Evolutionary conservation across 78 protist genomes (phyloP).

Genomic region (Tieghemostelium lacteum): DNA sequence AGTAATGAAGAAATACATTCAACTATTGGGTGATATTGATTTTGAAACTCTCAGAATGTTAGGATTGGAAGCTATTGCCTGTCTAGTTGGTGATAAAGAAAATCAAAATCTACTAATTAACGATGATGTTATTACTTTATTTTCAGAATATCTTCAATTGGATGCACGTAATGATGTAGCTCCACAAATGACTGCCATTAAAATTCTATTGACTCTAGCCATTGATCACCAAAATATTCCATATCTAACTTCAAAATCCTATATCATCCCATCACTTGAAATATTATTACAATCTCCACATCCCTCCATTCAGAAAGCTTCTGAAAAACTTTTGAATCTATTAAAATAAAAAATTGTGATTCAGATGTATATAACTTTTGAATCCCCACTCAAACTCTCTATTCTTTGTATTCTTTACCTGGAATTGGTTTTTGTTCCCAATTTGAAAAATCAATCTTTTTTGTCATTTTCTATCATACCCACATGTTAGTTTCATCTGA

Average conservation of each 20-base stretch:
- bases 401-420: not conserved
- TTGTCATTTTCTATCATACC: constrained; percentile 51
- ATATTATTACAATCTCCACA: constrained; percentile 34
- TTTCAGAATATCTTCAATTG: constrained; percentile 22
- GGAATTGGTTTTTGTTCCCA: constrained; percentile 65
- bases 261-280: not conserved
- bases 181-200: constrained; percentile 75
- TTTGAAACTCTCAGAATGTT: constrained; percentile 55
- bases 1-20: constrained; percentile 21
- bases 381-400: no score
- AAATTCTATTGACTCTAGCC: constrained; percentile 33
- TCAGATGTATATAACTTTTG: not conserved
- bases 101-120: constrained; percentile 11
- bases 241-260: constrained; percentile 13
- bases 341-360: not conserved
- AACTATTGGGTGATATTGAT: constrained; percentile 17
- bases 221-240: constrained; percentile 8
- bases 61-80: constrained; percentile 67
- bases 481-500: not conserved
- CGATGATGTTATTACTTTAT: constrained; percentile 10
- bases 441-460: constrained; percentile 65
- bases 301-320: constrained; percentile 70
- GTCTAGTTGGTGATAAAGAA: constrained; percentile 25
- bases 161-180: constrained; percentile 7
- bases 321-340: constrained; percentile 27